Conservation (phyloP, 2,329 filamentous ascomycete genomes). For the Stemphylium vesicarium region DNA sequence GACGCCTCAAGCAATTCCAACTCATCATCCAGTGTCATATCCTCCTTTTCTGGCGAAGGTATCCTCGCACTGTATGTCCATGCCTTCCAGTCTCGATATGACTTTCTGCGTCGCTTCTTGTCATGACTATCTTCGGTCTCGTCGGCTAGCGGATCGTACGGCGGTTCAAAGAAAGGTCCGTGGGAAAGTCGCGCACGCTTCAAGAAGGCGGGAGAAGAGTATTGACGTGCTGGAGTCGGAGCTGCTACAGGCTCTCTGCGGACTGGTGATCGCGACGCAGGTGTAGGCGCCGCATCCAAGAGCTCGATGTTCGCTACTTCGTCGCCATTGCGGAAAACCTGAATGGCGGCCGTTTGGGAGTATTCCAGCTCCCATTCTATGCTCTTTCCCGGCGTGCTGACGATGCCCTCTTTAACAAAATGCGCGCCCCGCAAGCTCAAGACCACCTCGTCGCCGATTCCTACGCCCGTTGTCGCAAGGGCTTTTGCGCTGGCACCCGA, state of each 20-base stretch:
- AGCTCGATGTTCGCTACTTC: constrained; percentile 61
- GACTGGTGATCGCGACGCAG: constrained; percentile 33
- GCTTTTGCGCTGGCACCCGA: constrained; percentile 72
- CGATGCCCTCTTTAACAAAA: constrained; percentile 65
- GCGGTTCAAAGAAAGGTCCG: constrained; percentile 67
- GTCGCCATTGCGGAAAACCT: constrained; percentile 54
- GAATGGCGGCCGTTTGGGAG: constrained; percentile 44
- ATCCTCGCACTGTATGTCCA: constrained; percentile 80
- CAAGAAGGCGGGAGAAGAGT: constrained; percentile 76
- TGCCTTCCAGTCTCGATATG: constrained; percentile 67
- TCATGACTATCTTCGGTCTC: constrained; percentile 65
- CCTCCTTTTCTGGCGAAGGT: constrained; percentile 68
- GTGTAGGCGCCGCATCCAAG: constrained; percentile 48
- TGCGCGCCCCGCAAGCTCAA: constrained; percentile 72
- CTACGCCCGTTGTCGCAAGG: constrained; percentile 70
- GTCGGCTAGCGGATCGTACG: constrained; percentile 69
- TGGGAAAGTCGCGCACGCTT: constrained; percentile 74
- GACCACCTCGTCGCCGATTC: constrained; percentile 78
- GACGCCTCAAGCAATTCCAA: constrained; percentile 23
- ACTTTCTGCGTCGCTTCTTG: constrained; percentile 74
- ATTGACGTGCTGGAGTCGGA: constrained; percentile 52
- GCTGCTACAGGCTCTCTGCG: constrained; percentile 15
- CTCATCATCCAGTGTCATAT: constrained; percentile 26
- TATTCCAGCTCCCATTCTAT: constrained; percentile 65
- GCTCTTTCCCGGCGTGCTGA: constrained; percentile 62